A percentile compares a stretch with the other conserved stretches of the same genome.
Conservation (phyloP, 441 rosid genomes). For the Jatropha multifida region DNA sequence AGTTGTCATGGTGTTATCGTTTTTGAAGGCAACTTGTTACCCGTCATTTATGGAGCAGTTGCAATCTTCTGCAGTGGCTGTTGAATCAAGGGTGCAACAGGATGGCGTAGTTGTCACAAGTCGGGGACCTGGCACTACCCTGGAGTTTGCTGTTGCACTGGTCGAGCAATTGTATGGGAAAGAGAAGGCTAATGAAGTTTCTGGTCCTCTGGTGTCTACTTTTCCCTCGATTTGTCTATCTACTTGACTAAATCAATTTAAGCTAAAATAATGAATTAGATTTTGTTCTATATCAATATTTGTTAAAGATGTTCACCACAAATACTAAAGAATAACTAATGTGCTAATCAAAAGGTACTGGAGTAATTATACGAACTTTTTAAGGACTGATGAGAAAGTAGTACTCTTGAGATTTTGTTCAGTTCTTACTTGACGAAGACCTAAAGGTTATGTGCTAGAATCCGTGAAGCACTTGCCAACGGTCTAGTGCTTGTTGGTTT, state of each 20-base stretch:
- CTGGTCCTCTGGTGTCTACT: constrained; percentile 55
- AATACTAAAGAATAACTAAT: background rate
- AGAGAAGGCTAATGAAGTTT: constrained; percentile 68
- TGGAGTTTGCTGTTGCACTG: constrained; percentile 78
- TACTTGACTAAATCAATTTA: background rate
- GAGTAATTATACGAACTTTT: background rate
- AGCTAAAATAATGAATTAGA: background rate
- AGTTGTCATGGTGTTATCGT: background rate
- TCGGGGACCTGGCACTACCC: constrained; percentile 91
- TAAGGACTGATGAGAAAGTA: background rate
- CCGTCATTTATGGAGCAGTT: constrained; percentile 86
- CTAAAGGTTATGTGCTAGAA: background rate
- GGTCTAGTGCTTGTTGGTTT: no score
- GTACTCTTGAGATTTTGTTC: background rate
- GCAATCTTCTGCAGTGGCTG: constrained; percentile 58
- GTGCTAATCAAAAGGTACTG: background rate
- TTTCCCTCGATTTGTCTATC: background rate
- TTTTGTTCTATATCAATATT: background rate
- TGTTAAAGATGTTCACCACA: background rate
- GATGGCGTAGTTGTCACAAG: constrained; percentile 82
- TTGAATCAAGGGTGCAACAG: constrained; percentile 78
- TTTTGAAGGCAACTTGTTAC: constrained; percentile 74
- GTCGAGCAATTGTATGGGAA: constrained; percentile 76
- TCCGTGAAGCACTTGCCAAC: background rate
- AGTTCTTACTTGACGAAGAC: background rate